phyloP scores from a whole-genome alignment of 495 filamentous ascomycete species.

The Letharia columbiana region DNA sequence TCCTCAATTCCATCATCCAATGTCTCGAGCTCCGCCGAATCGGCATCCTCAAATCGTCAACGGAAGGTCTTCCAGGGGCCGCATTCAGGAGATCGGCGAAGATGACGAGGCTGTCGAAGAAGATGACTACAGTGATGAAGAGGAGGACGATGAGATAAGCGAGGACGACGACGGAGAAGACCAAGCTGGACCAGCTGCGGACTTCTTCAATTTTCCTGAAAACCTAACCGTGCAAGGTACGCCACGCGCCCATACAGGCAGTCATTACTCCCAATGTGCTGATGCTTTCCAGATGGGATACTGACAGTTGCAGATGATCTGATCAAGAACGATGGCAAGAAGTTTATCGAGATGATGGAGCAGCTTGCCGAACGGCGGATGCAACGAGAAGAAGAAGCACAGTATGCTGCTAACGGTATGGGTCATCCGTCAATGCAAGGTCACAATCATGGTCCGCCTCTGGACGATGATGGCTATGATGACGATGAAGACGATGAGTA shows the following conservation, averaged over 20 bases:
- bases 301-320: conserved; percentile 98
- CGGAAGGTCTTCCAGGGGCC: conserved; percentile 31
- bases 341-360: conserved; percentile 99
- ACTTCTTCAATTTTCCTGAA: conserved; percentile 96
- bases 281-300: conserved; percentile 70
- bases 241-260: conserved; percentile 33
- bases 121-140: conserved; percentile 45
- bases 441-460: conserved; percentile 56
- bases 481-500: conserved; percentile 70
- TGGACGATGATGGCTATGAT: conserved; percentile 67
- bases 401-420: conserved; percentile 49
- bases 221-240: conserved; percentile 94
- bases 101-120: conserved; percentile 56
- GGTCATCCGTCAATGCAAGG: conserved; percentile 40
- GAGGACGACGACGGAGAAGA: conserved; percentile 45
- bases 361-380: conserved; percentile 95
- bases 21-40: conserved; percentile 41
- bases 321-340: conserved; percentile 96
- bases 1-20: conserved; percentile 49
- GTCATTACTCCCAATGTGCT: conserved; percentile 32
- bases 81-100: conserved; percentile 56
- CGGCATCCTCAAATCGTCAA: conserved; percentile 30
- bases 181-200: conserved; percentile 46
- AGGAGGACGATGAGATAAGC: conserved; percentile 50
- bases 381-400: conserved; percentile 89